A percentile compares a stretch with the other conserved stretches of the same genome.
Evolutionary conservation across 306 rosid species (phyloP).

Genomic region (Senna siamea): DNA sequence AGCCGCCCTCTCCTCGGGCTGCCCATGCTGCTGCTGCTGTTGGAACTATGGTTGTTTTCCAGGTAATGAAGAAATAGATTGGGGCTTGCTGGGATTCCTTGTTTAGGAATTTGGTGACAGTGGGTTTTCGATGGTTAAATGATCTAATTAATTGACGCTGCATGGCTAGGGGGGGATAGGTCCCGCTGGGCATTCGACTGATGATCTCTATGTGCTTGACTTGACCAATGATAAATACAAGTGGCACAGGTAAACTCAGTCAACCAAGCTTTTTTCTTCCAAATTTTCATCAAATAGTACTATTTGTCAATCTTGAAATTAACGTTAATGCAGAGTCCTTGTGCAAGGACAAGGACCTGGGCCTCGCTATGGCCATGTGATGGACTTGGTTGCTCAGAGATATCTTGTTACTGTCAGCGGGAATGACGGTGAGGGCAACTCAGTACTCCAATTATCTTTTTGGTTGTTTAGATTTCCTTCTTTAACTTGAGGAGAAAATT

Average conservation of each 20-base stretch:
- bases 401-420: constrained; percentile 95
- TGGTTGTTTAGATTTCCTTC: constrained; percentile 5
- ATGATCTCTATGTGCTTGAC: constrained; percentile 92
- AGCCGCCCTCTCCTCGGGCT: constrained; percentile 98
- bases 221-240: constrained; percentile 86
- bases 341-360: constrained; percentile 99
- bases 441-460: not conserved
- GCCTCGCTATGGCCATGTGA: constrained; percentile 98
- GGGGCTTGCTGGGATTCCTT: not conserved
- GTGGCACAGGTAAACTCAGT: constrained; percentile 90
- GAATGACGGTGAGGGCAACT: constrained; percentile 81
- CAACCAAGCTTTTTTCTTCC: constrained; percentile 33
- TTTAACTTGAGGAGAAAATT: not conserved
- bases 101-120: not conserved
- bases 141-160: constrained; percentile 44
- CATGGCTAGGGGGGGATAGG: constrained; percentile 95
- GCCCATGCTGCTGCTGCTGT: constrained; percentile 97
- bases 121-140: constrained; percentile 26
- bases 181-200: constrained; percentile 99
- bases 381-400: constrained; percentile 99
- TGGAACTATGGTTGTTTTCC: constrained; percentile 98
- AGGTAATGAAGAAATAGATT: constrained; percentile 58
- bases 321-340: constrained; percentile 68
- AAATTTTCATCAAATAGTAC: constrained; percentile 23
- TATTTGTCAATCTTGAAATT: constrained; percentile 27